Evolutionary conservation across 1,284 basidiomycete species (phyloP).

Genomic region (Wallemia mellicola): DNA sequence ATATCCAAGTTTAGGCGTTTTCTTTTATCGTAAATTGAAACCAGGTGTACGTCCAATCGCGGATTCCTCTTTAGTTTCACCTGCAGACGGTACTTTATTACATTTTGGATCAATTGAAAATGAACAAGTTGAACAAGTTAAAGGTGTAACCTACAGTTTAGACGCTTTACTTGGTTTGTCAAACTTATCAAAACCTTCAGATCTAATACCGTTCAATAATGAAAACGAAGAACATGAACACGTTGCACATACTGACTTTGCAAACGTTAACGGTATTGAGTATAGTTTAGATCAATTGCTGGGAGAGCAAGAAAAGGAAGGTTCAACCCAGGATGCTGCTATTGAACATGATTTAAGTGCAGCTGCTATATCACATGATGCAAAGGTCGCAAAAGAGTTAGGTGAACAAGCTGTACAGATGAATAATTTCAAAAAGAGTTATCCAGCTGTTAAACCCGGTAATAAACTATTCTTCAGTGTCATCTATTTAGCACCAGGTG

Average conservation of each 20-base stretch:
- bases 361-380: slow-evolving; percentile 18
- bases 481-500: slow-evolving; percentile 90
- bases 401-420: neutral
- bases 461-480: slow-evolving; percentile 74
- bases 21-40: slow-evolving; percentile 77
- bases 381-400: slow-evolving; percentile 26
- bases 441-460: slow-evolving; percentile 18
- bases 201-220: slow-evolving; percentile 4
- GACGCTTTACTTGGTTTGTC: slow-evolving; percentile 64
- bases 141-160: slow-evolving; percentile 85
- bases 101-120: slow-evolving; percentile 73
- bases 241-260: slow-evolving; percentile 49
- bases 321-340: slow-evolving; percentile 11
- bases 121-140: slow-evolving; percentile 71
- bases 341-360: slow-evolving; percentile 28
- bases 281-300: slow-evolving; percentile 70
- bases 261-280: slow-evolving; percentile 84
- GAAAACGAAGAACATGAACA: slow-evolving; percentile 10
- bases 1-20: slow-evolving; percentile 64
- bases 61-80: slow-evolving; percentile 48
- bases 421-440: neutral
- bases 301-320: slow-evolving; percentile 14
- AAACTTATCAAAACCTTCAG: slow-evolving; percentile 8
- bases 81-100: slow-evolving; percentile 71
- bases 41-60: slow-evolving; percentile 53